These are phyloP conservation scores for Corchorus capsularis DNA, from an alignment of 345 rosid species.

Conservation along the genomic window DNA sequence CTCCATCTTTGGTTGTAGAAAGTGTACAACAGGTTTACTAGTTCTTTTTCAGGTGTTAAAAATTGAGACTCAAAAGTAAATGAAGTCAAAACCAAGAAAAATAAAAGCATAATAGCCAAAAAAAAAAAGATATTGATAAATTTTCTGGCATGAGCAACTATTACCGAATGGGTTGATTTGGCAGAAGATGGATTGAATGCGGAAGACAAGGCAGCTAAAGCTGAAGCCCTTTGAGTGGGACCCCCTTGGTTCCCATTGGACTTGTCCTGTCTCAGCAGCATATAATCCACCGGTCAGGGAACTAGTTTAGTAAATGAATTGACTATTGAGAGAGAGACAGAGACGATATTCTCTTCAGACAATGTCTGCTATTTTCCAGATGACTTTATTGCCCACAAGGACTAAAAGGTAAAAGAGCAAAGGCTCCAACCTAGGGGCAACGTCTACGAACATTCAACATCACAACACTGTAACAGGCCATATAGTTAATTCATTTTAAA, in stretches of 20 bases:
- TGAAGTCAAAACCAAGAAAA: background rate
- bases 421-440: background rate
- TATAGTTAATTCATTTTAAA: conserved; percentile 5
- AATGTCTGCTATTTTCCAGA: background rate
- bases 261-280: conserved; percentile 51
- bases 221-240: conserved; percentile 95
- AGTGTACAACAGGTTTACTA: background rate
- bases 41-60: background rate
- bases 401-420: background rate
- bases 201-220: conserved; percentile 88
- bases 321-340: conserved; percentile 12
- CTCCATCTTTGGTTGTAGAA: background rate
- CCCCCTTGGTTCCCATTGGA: conserved; percentile 83
- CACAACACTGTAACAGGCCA: background rate
- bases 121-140: background rate
- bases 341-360: background rate
- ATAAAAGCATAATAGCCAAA: background rate
- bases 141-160: conserved; percentile 16
- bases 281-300: conserved; percentile 25
- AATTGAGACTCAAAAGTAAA: conserved; percentile 13
- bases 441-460: background rate
- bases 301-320: background rate
- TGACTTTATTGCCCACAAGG: background rate
- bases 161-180: conserved; percentile 53
- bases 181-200: conserved; percentile 77